Base-by-base conservation (phyloP, 768 basidiomycete genomes). In the Pleurotus cornucopiae region DNA sequence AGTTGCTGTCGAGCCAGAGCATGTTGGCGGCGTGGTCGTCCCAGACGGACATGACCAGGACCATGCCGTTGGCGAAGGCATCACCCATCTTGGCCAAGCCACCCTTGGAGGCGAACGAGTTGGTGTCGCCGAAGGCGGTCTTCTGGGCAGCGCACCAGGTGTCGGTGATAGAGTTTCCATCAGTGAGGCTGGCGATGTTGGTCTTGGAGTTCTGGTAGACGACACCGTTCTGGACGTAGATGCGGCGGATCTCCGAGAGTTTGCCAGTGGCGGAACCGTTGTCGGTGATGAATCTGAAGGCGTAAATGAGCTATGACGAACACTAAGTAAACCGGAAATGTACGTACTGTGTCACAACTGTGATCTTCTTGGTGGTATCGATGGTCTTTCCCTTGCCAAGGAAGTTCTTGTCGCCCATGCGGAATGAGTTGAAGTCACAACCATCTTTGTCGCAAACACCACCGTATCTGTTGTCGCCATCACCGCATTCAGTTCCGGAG, bases 391-490 rank as follows among this genome's bases (percentile, higher is more conserved):
- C 72, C 7, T 65, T 62, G n/a, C 76, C 76, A 64, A 70, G 70
- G 71, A 76, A 78, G 54, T 60, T 58, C 58, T 61, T 57, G 61
- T 63, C 63, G 49, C 76, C 76, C 71, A 75, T 68, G 63, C 76
- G 74, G 67, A 64, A 78, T 3, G 75, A 73, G 71, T 77, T 78
- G 74, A 76, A 78, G 61, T 77, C 77, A 64, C 77, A 78, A 53
- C 77, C 76, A 60, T 73, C 73, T 55, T 66, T 64, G 64, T 77
- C 76, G 64, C 76, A 78, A 44, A 73, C 64, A 51, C 72, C 70
- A 55, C 59, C 61, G 64, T 71, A 69, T 43, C 70, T 63, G 58
- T 64, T 61, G 61, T 58, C 60, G 20, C 43, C 41, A 11, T 55
- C 54, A 49, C 64, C 63, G 57, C 73, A 74, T 16, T 66, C 60